These are phyloP conservation scores for Ceratocystis huliohia DNA, from an alignment of 2,329 filamentous ascomycete species.

Conservation along the genomic window DNA sequence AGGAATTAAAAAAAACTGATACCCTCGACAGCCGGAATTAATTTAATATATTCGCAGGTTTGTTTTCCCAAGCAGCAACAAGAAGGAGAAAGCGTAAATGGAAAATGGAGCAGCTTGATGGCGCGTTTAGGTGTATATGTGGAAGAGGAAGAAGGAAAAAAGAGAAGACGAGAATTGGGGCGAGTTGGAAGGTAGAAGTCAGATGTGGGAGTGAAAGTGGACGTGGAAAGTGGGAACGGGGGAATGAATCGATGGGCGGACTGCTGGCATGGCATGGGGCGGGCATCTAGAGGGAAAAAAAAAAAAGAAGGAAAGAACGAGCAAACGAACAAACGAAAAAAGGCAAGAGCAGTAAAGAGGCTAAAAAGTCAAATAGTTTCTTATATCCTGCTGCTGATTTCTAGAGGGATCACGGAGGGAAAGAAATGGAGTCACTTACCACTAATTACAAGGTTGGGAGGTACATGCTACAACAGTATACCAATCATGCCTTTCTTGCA, in stretches of 20 bases:
- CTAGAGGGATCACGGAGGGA: conserved; percentile 15
- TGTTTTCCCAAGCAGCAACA: neutral
- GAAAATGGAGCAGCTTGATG: neutral
- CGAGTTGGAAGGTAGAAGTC: neutral
- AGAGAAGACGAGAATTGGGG: neutral
- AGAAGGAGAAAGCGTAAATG: neutral
- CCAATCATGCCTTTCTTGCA: too few relatives aligned
- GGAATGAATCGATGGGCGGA: neutral
- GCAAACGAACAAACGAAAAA: neutral
- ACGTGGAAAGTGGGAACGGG: conserved; percentile 7
- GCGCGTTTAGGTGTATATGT: conserved; percentile 3
- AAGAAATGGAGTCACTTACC: neutral
- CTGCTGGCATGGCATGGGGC: neutral
- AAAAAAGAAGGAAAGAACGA: conserved; percentile 10
- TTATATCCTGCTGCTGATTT: neutral
- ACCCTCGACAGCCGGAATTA: neutral
- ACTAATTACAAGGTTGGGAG: too few relatives aligned
- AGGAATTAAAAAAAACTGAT: neutral
- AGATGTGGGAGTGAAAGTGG: conserved; percentile 6
- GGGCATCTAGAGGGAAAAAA: conserved; percentile 8
- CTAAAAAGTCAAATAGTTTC: neutral
- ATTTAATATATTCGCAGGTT: neutral
- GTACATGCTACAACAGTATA: too few relatives aligned
- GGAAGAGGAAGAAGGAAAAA: neutral
- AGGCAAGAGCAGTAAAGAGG: conserved; percentile 15